Evolutionary conservation across 257 asterid genomes (phyloP), one percentile per base, ranked within the genome.

Genomic region (Mitragyna speciosa): DNA sequence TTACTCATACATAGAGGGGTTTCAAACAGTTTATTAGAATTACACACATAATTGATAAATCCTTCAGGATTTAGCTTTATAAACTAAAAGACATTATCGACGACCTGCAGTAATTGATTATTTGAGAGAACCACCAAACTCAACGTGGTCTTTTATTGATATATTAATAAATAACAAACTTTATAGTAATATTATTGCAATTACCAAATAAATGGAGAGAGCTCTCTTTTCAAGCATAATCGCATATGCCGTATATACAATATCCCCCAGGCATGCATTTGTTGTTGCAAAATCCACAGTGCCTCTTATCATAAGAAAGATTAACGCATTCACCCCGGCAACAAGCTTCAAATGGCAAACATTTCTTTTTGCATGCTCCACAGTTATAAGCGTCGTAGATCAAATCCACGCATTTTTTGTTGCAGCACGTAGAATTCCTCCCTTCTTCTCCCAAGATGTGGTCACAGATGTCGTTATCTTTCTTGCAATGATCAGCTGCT

Each of bases 301-400:
- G 89, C 20, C 90, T 80, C 83, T 85, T 85, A 78, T 87, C 89
- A 16, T 28, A 80, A 0, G 85, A 36, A 22, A 79, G 79, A 58
- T 83, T 82, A 76, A 89, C 88, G 59, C 91, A 89, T 58, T 87
- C 77, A 17, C 92, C 89, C 39, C 78, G 20, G 85, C 92, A 89
- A 24, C 91, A 89, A 2, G 70, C 45, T 41, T 84, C 78, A 8
- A 81, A 67, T 15, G 52, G 84, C 43, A 2, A 52, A n/a, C 92
- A 89, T 20, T 83, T 82, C 20, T 70, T 85, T 80, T 84, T 86
- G 72, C 92, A 87, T 30, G 83, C 85, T 12, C 89, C 88, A 61
- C 90, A 89, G 36, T 89, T 89, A 6, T 83, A 30, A 24, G 73
- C 16, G 30, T 87, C 89, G 36, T 45, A 39, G 0, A 6, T 28